These are phyloP conservation scores for Schizophyllum amplum DNA, from an alignment of 1,284 basidiomycete species.

Conservation along the genomic window DNA sequence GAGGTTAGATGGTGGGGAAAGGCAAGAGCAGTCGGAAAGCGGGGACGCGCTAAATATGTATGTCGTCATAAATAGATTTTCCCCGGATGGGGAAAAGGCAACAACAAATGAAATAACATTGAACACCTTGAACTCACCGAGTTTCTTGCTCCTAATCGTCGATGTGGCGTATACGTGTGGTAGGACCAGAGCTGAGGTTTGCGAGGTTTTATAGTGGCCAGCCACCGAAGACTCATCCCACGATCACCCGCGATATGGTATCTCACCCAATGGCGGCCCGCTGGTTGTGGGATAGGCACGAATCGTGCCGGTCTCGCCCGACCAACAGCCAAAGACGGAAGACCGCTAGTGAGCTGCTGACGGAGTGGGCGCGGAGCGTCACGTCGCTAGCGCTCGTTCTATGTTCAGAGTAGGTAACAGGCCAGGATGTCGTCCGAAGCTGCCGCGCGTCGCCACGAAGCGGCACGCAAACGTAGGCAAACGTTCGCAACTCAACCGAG, in stretches of 20 bases:
- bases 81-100: neutral
- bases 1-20: slow-evolving; percentile 3
- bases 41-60: neutral
- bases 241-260: slow-evolving; percentile 23
- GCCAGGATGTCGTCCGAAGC: slow-evolving; percentile 45
- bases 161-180: neutral
- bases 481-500: neutral
- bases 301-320: slow-evolving; percentile 9
- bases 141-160: neutral
- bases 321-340: slow-evolving; percentile 8
- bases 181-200: neutral
- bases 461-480: no score
- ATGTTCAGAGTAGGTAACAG: slow-evolving; percentile 19
- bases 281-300: neutral
- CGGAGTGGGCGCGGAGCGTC: neutral
- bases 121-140: neutral
- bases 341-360: neutral
- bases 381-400: neutral
- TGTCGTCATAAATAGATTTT: neutral
- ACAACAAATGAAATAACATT: neutral
- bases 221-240: slow-evolving; percentile 30
- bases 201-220: slow-evolving; percentile 22
- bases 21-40: neutral
- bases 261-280: slow-evolving; percentile 1
- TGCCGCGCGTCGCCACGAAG: slow-evolving; percentile 60